Evolutionary conservation across 257 asterid species (phyloP).

Genomic region (Capsicum baccatum): DNA sequence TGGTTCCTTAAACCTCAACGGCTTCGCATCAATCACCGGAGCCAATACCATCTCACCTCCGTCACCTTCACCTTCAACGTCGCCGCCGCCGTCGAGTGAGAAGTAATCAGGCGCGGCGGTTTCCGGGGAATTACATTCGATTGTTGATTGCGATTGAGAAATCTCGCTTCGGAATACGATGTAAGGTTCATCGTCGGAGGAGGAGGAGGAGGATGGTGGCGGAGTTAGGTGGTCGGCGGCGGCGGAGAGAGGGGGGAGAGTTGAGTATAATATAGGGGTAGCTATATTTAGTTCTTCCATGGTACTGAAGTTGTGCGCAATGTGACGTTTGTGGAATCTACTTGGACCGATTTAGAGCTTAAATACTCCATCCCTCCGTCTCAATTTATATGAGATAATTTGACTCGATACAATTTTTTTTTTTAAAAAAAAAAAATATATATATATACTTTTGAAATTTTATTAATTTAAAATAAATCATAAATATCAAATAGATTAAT

Average conservation of each 20-base stretch:
- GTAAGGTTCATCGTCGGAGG: conserved; percentile 55
- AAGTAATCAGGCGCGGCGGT: conserved; percentile 72
- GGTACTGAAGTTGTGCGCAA: background rate
- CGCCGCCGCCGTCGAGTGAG: conserved; percentile 69
- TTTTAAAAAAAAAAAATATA: too few species aligned
- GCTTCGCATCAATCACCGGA: conserved; percentile 36
- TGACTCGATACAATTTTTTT: too few species aligned
- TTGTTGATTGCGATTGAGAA: conserved; percentile 48
- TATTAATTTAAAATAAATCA: too few species aligned
- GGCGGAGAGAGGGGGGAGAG: conserved; percentile 60
- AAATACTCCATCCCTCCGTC: too few species aligned
- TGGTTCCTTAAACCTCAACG: conserved; percentile 37
- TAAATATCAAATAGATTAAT: too few species aligned
- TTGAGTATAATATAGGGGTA: conserved; percentile 54
- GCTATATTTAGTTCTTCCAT: conserved; percentile 36
- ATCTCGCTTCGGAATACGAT: conserved; percentile 70
- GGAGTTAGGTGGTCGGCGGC: conserved; percentile 29
- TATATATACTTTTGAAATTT: too few species aligned
- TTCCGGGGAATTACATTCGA: conserved; percentile 52
- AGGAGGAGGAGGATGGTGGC: conserved; percentile 29
- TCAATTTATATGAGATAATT: too few species aligned
- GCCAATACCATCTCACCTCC: conserved; percentile 23
- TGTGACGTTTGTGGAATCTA: background rate
- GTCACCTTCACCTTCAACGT: conserved; percentile 30
- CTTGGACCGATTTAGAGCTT: background rate